Base-by-base conservation (phyloP, 768 basidiomycete species). In the Leccinum subgranulosum region DNA sequence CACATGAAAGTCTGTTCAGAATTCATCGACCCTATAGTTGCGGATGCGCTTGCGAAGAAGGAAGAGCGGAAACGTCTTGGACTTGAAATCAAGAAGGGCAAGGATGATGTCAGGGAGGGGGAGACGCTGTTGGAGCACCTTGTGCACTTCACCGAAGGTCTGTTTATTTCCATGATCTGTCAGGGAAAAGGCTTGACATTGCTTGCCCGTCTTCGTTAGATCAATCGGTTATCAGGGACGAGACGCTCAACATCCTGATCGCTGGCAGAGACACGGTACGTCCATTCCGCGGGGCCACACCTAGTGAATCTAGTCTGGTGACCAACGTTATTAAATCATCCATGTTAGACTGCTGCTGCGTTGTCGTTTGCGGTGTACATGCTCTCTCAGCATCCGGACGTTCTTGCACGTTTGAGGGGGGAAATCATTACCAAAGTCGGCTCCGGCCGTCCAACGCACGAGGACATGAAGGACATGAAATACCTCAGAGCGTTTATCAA, bases 401-500 rank as follows among this genome's bases (percentile, higher is more conserved):
- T 85, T 49, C 67, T 76, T 15, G 33, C 60, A 1, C 79, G 81
- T 6, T 75, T 88, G 21, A 79, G 83, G 2, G 74, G 81, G 53
- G 86, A 88, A 70, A 78, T 88, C 49, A 66, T 84, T 6, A 64
- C 68, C 31, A 78, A 78, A 41, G 76, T 87, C 7, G 85, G 86
- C 1, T 74, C 72, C 0, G 74, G 75, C 1, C 73, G 77, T 11
- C 86, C 84, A 4, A 78, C 78, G 2, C 79, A 79, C 53, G 81
- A 83, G 46, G 81, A 84, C 60, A 79, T 87, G 61, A 75, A 75
- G 29, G 81, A 82, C 4, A 83, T 87, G 83, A 85, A 82, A 64
- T 87, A 81, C 60, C 68, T 87, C 15, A 75, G 83, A 28, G 86
- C 86, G 1, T 82, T 87, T 23, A 79, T 87, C 49, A 87, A 87